Evolutionary conservation across 179 eudicot genomes (phyloP), one percentile per base, ranked within the genome.

Genomic region (Drosera spatulata): DNA sequence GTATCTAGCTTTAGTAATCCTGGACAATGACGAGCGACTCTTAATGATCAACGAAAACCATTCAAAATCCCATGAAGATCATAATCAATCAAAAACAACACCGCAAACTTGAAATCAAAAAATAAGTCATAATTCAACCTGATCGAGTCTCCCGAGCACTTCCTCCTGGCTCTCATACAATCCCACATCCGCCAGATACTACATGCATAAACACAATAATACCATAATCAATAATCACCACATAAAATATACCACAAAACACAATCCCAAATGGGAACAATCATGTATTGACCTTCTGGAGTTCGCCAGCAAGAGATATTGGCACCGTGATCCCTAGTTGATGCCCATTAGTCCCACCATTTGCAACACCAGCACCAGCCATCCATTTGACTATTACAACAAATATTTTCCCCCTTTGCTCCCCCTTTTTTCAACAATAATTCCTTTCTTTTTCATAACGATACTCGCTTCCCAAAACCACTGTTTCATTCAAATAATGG

Each of bases 81-180:
- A 40, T 22, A 42, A 10, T 43, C 60, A 60, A 50, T 14, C 55
- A 50, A 9, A 2, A 4, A 55, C 3, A n/a, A 9, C 13, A 10
- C n/a, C 41, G 37, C 22, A 13, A 3, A 10, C 9, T 14, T 53
- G 13, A 39, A 59, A 61, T 42, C 49, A n/a, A 62, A 37, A 67
- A 52, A 52, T 15, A 59, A 39, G 12, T 37, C 11, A 37, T 13
- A 40, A 58, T 48, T 53, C 63, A 55, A 83, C 95, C 95, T 85
- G 91, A 66, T 87, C 91, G 3, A 87, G 61, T 72, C 91, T 81
- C 11, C 95, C 95, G 48, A 87, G 78, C 63, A 87, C 83, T 62
- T 86, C 91, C 66, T 77, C 86, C 61, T 75, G 81, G 58, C 82
- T 80, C 70, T 88, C 96, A 66, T 86, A 84, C 69, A 88, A 69